Evolutionary conservation across 441 rosid species (phyloP), one percentile per base, ranked within the genome.

Genomic region (Manihot esculenta): DNA sequence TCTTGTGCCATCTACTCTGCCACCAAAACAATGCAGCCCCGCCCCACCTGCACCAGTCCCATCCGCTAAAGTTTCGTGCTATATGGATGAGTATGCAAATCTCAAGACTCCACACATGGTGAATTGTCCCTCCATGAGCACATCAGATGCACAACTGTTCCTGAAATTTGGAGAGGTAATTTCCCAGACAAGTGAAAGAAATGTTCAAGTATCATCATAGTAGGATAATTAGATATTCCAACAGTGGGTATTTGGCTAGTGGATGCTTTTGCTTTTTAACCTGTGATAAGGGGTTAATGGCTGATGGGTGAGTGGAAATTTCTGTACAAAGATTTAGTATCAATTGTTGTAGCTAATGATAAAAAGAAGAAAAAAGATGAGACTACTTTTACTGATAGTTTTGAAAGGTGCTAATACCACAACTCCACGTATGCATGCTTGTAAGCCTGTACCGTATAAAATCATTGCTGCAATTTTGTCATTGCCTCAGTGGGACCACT

Each of bases 121-220:
- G 23, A 88, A 86, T 44, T 93, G 90, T 59, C 89, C 97, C n/a
- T 85, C 98, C 1, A 91, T 91, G 90, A 91, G 98, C 87, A 87
- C 97, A 44, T 88, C 98, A 2, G 97, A 95, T 77, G 98, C 97
- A 3, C 94, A 95, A 66, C 95, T 93, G 64, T 93, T 95, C 81
- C 87, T 87, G 11, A 91, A 93, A 62, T 93, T 95, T 56, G 98
- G 97, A 3, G 95, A 93, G 85, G 97, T 95, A 35, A 93, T 93
- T 72, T 91, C 99, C 42, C 98, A 87, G 75, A 89, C 88, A 70
- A 91, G 77, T 6, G 71, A 33, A 14, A 42, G 30, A 13, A 54
- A 45, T 12, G 44, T 48, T n/a, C 26, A 14, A 12, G 21, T 7
- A 10, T 33, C 49, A 49, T 49, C 18, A 12, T 21, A 17, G 23